Base-by-base conservation (phyloP, 2,329 filamentous ascomycete genomes). In the Botrytis byssoidea region DNA sequence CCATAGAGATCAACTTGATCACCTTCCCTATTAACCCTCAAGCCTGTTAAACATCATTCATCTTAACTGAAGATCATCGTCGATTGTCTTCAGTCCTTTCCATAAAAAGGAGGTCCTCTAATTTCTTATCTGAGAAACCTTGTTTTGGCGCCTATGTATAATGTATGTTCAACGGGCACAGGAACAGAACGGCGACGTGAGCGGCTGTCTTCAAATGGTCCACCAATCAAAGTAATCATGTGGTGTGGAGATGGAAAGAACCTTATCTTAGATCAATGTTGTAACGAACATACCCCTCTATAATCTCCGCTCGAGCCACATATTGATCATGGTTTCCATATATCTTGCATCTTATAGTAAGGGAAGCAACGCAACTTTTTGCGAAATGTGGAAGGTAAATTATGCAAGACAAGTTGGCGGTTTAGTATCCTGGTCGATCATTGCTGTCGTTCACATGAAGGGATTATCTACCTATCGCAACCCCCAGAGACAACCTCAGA, bases 41-140 rank as follows among this genome's bases (percentile, higher is more conserved):
- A 6, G n/a, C 29, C 29, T 73, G 51, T 22, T 29, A 7, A 35
- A 42, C 71, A 73, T 37, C 51, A 69, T 69, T 40, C 55, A 40
- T 61, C 51, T 46, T 32, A 4, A 42, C 46, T 61, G 64, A 57
- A 68, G 64, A 72, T 42, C 42, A 35, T 32, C 57, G 63, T 61
- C n/a, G 40, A 72, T 57, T 61, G 37, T 14, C 35, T 68, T 61
- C 6, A 61, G 29, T 35, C 12, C 35, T 63, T 73, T 42, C 64
- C 71, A 59, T 61, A 73, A 73, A 69, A 57, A 69, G 71, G 64
- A 73, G 71, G 64, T 69, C 64, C 55, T 61, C n/a, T 46, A 32
- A 61, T 73, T 69, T 55, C 71, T 73, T 73, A 73, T 73, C 71
- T 73, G 1, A 37, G 20, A 1, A 63, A n/a, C 64, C 64, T 35